Conservation (phyloP, 1,284 basidiomycete species). For the Tylopilus microsporus region DNA sequence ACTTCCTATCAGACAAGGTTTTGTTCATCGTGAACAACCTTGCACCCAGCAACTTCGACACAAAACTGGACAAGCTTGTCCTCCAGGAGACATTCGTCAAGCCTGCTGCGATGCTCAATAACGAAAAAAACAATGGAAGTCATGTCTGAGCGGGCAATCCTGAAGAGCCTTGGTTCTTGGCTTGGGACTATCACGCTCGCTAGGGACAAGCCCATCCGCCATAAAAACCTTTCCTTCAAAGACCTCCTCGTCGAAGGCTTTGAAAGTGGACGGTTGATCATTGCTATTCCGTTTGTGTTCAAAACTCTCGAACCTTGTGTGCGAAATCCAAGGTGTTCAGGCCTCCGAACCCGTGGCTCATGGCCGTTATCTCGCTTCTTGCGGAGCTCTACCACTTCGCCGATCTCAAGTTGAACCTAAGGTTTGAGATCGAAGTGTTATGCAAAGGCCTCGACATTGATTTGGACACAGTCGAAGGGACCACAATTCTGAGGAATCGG, state of each 20-base stretch:
- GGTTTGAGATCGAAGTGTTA: constrained; percentile 98
- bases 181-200: constrained; percentile 91
- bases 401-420: constrained; percentile 93
- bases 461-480: constrained; percentile 82
- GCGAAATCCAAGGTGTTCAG: constrained; percentile 88
- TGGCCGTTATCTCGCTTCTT: constrained; percentile 88
- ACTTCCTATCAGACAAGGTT: constrained; percentile 87
- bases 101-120: constrained; percentile 81
- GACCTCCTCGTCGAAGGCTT: constrained; percentile 94
- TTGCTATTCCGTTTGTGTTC: constrained; percentile 98
- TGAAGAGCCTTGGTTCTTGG: constrained; percentile 97
- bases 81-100: constrained; percentile 93
- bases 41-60: constrained; percentile 88
- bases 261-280: constrained; percentile 85
- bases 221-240: constrained; percentile 94
- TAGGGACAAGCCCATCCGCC: constrained; percentile 86
- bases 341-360: constrained; percentile 97
- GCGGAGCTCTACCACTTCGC: constrained; percentile 96
- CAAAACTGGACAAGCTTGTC: constrained; percentile 73
- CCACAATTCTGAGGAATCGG: constrained; percentile 73
- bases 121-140: constrained; percentile 86
- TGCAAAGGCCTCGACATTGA: constrained; percentile 91
- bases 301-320: constrained; percentile 94
- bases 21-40: constrained; percentile 99
- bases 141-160: constrained; percentile 76